These are phyloP conservation scores for Moricandia arvensis DNA, from an alignment of 345 rosid species.

Conservation along the genomic window DNA sequence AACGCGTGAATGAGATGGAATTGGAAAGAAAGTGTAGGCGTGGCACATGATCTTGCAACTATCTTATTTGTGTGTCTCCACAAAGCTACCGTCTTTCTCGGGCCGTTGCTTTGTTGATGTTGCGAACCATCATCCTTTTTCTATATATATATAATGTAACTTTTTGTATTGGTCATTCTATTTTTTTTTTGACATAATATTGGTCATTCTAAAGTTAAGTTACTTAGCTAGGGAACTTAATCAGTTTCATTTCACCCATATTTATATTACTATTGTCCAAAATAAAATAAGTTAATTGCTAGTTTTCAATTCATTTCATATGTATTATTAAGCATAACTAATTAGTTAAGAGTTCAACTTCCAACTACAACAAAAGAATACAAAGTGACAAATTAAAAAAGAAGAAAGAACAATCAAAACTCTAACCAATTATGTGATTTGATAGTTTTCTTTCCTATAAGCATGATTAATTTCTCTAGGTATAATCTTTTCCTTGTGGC, in stretches of 20 bases:
- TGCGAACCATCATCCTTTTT: constrained; percentile 26
- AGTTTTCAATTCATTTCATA: neutral
- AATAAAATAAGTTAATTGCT: neutral
- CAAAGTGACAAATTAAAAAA: constrained; percentile 5
- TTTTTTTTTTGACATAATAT: too few species aligned
- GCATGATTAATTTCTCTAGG: neutral
- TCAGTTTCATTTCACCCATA: neutral
- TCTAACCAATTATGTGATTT: constrained; percentile 29
- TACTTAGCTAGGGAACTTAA: neutral
- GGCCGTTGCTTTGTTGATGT: constrained; percentile 34
- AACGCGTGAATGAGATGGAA: constrained; percentile 40
- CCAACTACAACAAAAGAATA: neutral
- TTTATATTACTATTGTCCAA: neutral
- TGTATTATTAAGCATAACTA: neutral
- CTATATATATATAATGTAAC: neutral
- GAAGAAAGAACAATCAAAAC: neutral
- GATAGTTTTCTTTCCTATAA: constrained; percentile 19
- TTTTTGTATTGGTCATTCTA: constrained; percentile 2
- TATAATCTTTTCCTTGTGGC: neutral
- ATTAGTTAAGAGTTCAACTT: constrained; percentile 19
- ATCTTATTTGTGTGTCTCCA: constrained; percentile 34
- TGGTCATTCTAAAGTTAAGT: too few species aligned
- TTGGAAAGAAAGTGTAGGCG: constrained; percentile 36
- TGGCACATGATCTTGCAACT: constrained; percentile 39
- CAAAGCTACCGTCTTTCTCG: constrained; percentile 37